Conservation (phyloP, 2,329 filamentous ascomycete genomes). For the Penicillium crustosum region DNA sequence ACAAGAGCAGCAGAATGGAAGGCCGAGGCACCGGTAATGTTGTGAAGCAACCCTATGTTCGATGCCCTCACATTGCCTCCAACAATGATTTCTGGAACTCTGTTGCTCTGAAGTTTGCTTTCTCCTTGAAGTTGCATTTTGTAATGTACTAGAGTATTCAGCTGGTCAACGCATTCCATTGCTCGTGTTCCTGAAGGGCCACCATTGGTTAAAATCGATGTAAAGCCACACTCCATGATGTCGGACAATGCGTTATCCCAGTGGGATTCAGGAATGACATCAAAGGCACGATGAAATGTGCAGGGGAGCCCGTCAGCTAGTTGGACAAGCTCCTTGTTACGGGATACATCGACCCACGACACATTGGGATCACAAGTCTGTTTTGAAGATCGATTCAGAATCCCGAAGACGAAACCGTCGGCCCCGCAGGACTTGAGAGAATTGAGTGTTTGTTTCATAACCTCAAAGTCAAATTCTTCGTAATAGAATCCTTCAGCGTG, state of each 20-base stretch:
- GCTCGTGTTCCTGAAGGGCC: conserved; percentile 35
- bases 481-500: conserved; percentile 50
- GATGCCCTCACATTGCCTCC: conserved; percentile 52
- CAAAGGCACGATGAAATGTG: conserved; percentile 58
- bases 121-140: not conserved
- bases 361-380: not conserved
- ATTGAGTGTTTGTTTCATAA: conserved; percentile 46
- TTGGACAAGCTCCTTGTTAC: conserved; percentile 45
- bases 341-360: conserved; percentile 41
- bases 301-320: conserved; percentile 47
- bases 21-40: conserved; percentile 32
- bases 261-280: conserved; percentile 35
- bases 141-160: conserved; percentile 30
- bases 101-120: not conserved
- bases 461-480: conserved; percentile 39
- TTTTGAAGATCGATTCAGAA: conserved; percentile 33
- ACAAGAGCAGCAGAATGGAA: conserved; percentile 48
- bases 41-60: conserved; percentile 43
- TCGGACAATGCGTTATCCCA: conserved; percentile 33
- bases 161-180: conserved; percentile 33
- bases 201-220: conserved; percentile 52
- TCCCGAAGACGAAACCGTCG: conserved; percentile 55
- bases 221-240: conserved; percentile 48
- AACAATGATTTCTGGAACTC: conserved; percentile 46
- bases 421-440: conserved; percentile 37